Percentiles rank a stretch among this genome's conserved stretches.
Evolutionary conservation across 1,139 yeast genomes (phyloP).

Genomic region (Nadsonia starkeyi-henricii): DNA sequence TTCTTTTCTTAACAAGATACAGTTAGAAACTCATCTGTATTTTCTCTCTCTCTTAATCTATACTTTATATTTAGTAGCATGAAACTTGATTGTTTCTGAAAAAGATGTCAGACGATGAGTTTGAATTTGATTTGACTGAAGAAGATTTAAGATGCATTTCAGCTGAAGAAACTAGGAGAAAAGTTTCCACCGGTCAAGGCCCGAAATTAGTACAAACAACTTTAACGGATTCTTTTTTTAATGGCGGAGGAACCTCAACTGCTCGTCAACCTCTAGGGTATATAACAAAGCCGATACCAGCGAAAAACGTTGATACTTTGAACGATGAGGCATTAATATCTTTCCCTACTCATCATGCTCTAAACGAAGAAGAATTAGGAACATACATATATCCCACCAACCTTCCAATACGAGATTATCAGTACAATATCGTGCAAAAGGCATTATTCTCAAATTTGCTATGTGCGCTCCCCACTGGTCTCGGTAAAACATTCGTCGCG

Average conservation of each 20-base stretch:
- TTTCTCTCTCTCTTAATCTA: no score
- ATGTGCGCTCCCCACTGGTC: slow-evolving; percentile 92
- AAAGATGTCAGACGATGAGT: not conserved
- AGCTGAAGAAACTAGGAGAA: no score
- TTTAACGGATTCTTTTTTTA: not conserved
- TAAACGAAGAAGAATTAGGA: slow-evolving; percentile 29
- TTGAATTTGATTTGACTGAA: not conserved
- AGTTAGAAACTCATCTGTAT: no score
- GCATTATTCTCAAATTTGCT: slow-evolving; percentile 63
- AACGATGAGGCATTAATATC: not conserved
- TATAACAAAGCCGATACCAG: not conserved
- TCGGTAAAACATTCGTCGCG: slow-evolving; percentile 95
- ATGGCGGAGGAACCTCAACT: not conserved
- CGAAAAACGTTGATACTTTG: not conserved
- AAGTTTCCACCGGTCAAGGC: no score
- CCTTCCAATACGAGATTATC: slow-evolving; percentile 74
- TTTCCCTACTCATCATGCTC: not conserved
- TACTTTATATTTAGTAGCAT: no score
- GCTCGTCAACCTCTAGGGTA: not conserved
- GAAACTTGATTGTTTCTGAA: no score
- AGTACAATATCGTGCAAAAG: slow-evolving; percentile 58
- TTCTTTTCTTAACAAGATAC: no score
- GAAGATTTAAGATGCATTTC: not conserved
- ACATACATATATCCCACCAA: slow-evolving; percentile 77
- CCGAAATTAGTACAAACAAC: not conserved